Evolutionary conservation across 2,329 filamentous ascomycete genomes (phyloP).

Genomic region (Geosmithia putterillii): DNA sequence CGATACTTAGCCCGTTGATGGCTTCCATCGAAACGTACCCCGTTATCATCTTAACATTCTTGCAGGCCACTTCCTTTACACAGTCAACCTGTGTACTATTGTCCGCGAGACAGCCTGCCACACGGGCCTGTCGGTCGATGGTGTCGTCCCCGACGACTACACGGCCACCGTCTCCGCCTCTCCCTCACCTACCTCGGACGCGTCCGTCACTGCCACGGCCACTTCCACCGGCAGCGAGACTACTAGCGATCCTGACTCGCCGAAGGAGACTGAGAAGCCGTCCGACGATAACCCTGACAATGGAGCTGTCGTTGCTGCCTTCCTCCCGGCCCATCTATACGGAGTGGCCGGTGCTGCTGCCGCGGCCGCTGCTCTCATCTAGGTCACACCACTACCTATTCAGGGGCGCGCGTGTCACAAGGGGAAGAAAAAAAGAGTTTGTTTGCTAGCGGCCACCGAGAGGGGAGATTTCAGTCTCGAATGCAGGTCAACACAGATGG

Average conservation of each 20-base stretch:
- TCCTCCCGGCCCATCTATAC: background rate
- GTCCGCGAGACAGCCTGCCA: slow-evolving; percentile 20
- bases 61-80: slow-evolving; percentile 12
- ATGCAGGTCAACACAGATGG: no score
- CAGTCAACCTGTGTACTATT: slow-evolving; percentile 22
- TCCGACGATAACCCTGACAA: background rate
- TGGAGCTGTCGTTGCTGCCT: background rate
- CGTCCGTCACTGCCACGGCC: background rate
- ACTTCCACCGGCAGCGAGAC: background rate
- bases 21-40: no score
- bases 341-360: slow-evolving; percentile 1
- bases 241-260: no score
- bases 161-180: background rate
- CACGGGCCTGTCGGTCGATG: slow-evolving; percentile 14
- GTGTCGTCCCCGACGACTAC: slow-evolving; percentile 3
- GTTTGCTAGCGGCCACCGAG: no score
- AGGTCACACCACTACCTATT: background rate
- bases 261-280: no score
- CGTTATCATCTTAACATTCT: background rate
- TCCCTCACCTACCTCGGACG: background rate
- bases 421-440: no score
- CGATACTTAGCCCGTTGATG: no score
- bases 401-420: no score
- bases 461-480: no score
- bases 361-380: background rate